Percentiles rank a stretch among this genome's conserved stretches.
These are phyloP conservation scores for Trametes gibbosa DNA, from an alignment of 768 basidiomycete species.

Conservation along the genomic window DNA sequence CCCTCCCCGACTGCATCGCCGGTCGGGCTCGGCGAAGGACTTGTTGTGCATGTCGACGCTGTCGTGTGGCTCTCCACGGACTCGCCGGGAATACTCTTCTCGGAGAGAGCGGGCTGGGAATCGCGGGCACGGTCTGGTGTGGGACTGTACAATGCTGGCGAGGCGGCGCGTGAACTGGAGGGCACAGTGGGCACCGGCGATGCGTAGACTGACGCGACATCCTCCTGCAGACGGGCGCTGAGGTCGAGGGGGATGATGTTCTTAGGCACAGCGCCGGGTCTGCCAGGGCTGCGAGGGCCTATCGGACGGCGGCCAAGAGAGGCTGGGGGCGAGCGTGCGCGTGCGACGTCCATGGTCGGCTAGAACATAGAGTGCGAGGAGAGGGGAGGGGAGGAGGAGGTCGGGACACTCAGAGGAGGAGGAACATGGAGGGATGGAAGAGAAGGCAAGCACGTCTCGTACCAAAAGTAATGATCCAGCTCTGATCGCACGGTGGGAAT, in stretches of 20 bases:
- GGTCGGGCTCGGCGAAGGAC: neutral
- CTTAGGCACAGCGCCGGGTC: slow-evolving; percentile 13
- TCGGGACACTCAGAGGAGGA: neutral
- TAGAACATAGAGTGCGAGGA: slow-evolving; percentile 1
- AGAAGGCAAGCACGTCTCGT: neutral
- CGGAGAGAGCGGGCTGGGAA: neutral
- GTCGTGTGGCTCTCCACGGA: neutral
- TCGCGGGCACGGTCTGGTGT: neutral
- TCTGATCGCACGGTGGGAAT: slow-evolving; percentile 6
- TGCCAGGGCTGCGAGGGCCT: slow-evolving; percentile 23
- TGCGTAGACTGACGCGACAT: neutral
- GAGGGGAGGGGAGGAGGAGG: neutral
- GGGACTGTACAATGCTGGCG: neutral
- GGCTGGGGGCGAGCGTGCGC: slow-evolving; percentile 19
- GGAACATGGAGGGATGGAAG: slow-evolving; percentile 2
- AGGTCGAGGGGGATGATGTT: slow-evolving; percentile 22
- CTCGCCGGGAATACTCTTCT: neutral
- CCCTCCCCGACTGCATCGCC: neutral
- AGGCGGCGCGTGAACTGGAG: slow-evolving; percentile 9
- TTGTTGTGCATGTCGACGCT: neutral
- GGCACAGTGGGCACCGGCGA: slow-evolving; percentile 7
- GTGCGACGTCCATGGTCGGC: slow-evolving; percentile 13
- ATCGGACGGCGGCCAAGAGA: slow-evolving; percentile 16
- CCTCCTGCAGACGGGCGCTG: slow-evolving; percentile 18
- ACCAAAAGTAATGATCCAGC: slow-evolving; percentile 11